phyloP scores from a whole-genome alignment of 495 filamentous ascomycete species.

The Lasiosphaeria ovina region DNA sequence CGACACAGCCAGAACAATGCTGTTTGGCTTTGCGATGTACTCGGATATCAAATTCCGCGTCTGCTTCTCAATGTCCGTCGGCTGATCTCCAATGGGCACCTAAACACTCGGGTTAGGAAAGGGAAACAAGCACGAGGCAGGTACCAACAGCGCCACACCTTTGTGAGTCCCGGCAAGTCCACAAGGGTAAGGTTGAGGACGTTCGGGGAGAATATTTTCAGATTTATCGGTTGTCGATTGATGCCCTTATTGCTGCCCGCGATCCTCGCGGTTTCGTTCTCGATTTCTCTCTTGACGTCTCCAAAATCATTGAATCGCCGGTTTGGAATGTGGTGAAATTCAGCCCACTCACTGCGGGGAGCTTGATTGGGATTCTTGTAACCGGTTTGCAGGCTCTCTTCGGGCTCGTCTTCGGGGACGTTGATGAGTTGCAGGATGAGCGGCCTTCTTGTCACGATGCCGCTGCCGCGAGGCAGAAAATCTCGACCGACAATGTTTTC shows the following conservation, averaged over 20 bases:
- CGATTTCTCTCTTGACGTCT: conserved; percentile 93
- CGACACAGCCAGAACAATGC: conserved; percentile 94
- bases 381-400: conserved; percentile 56
- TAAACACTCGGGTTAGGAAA: conserved; percentile 28
- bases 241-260: conserved; percentile 98
- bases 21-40: conserved; percentile 99
- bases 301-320: conserved; percentile 88
- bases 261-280: conserved; percentile 92
- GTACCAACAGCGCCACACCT: conserved; percentile 53
- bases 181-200: conserved; percentile 96
- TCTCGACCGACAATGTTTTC: conserved; percentile 99
- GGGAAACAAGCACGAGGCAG: conserved; percentile 6
- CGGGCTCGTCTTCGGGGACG: conserved; percentile 76
- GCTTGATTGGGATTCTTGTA: conserved; percentile 46
- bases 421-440: conserved; percentile 98
- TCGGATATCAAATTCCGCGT: conserved; percentile 95
- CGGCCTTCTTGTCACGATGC: conserved; percentile 91
- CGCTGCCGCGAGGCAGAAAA: conserved; percentile 92
- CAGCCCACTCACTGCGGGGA: conserved; percentile 76
- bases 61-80: conserved; percentile 97
- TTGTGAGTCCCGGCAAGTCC: conserved; percentile 92
- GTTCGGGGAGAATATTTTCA: conserved; percentile 98
- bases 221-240: conserved; percentile 93
- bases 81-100: conserved; percentile 97
- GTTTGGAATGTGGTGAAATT: conserved; percentile 92